Conservation (phyloP, 2,329 filamentous ascomycete species). For the Penicillium decumbens region DNA sequence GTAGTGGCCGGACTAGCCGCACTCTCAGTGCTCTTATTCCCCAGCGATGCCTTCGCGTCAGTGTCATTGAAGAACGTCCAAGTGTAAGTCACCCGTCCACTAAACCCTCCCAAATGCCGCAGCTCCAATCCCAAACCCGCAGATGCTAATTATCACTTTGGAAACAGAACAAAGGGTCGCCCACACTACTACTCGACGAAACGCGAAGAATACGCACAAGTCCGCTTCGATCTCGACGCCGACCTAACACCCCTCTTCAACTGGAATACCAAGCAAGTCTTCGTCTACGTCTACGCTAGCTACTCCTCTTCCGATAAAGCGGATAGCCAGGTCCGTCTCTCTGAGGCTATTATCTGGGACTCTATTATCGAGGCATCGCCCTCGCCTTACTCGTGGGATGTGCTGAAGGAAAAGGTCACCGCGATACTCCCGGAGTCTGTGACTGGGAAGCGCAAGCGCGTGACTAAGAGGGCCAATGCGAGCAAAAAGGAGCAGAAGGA, state of each 20-base stretch:
- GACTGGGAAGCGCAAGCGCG: conserved; percentile 21
- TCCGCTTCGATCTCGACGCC: conserved; percentile 89
- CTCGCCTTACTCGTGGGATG: conserved; percentile 41
- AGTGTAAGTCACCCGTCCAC: conserved; percentile 58
- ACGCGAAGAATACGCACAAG: conserved; percentile 91
- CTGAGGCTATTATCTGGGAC: conserved; percentile 89
- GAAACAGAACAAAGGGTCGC: conserved; percentile 69
- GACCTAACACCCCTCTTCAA: conserved; percentile 91
- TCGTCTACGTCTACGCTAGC: conserved; percentile 86
- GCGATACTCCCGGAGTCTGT: conserved; percentile 27
- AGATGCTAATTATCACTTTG: neutral
- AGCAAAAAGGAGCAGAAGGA: conserved; percentile 9
- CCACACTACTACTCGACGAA: conserved; percentile 94
- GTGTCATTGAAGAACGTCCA: conserved; percentile 61
- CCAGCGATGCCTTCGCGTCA: conserved; percentile 54
- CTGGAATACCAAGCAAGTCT: conserved; percentile 99
- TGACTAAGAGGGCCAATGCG: conserved; percentile 22
- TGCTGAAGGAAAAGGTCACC: conserved; percentile 29
- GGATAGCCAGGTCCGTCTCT: conserved; percentile 22
- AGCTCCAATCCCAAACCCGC: too few relatives aligned
- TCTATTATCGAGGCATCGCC: conserved; percentile 71
- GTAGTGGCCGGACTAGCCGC: conserved; percentile 75
- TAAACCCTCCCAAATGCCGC: neutral
- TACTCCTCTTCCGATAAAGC: conserved; percentile 47
- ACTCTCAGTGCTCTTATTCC: conserved; percentile 64